These are phyloP conservation scores for Aegilops tauschii DNA, from an alignment of 176 grass and related monocot genomes.

Conservation along the genomic window DNA sequence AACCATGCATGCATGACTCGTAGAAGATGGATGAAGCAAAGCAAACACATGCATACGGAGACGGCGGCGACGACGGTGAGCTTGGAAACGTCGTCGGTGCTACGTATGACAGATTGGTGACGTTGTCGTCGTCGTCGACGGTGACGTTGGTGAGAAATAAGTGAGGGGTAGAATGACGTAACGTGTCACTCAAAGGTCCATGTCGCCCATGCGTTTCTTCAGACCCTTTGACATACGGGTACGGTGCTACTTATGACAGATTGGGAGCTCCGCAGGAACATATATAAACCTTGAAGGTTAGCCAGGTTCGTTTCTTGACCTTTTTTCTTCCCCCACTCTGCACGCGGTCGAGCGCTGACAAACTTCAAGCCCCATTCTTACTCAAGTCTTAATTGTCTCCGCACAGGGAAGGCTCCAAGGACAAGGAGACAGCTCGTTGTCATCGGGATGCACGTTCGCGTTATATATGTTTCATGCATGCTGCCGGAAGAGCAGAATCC, in stretches of 20 bases:
- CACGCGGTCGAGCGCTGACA: background rate
- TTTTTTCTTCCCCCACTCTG: background rate
- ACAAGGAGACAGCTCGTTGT: background rate
- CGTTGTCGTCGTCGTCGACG: no score
- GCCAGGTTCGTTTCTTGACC: background rate
- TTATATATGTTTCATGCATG: background rate
- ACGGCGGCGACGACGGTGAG: no score
- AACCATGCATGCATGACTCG: no score
- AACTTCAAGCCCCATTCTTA: background rate
- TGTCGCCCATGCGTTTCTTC: no score
- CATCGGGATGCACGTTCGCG: background rate
- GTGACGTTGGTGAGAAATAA: no score
- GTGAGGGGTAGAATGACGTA: no score
- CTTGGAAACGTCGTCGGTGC: no score
- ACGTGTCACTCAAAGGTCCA: no score
- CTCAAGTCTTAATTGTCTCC: background rate
- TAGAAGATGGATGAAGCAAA: no score
- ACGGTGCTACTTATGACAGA: background rate
- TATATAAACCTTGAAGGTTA: background rate
- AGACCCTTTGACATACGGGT: background rate
- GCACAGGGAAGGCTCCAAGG: background rate
- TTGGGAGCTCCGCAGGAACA: background rate
- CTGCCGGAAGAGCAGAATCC: background rate
- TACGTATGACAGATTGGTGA: no score
- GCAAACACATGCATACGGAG: no score